A percentile compares a stretch with the other conserved stretches of the same genome.
Conservation (phyloP, 768 basidiomycete species). For the Tylopilus rubrobrunneus region DNA sequence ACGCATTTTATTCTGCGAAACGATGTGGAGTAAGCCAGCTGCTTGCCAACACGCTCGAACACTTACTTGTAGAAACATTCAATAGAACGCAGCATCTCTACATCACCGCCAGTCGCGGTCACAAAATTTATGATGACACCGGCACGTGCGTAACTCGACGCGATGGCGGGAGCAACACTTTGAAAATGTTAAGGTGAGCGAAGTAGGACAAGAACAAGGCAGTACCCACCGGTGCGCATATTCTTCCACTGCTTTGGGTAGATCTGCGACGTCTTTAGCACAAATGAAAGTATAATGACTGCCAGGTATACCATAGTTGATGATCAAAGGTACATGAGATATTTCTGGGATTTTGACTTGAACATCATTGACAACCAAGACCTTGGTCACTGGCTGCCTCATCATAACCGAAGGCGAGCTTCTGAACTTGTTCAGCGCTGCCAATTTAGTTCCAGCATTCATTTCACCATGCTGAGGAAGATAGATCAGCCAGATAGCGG, state of each 20-base stretch:
- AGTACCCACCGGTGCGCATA: slow-evolving; percentile 82
- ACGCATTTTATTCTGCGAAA: slow-evolving; percentile 80
- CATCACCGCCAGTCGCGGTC: slow-evolving; percentile 95
- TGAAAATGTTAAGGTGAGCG: slow-evolving; percentile 6
- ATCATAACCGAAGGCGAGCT: slow-evolving; percentile 50
- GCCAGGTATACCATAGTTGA: slow-evolving; percentile 77
- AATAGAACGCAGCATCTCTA: slow-evolving; percentile 97
- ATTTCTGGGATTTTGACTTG: slow-evolving; percentile 89
- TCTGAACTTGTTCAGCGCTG: slow-evolving; percentile 83
- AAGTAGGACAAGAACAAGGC: background rate
- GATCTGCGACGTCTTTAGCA: slow-evolving; percentile 45
- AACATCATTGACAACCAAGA: slow-evolving; percentile 91
- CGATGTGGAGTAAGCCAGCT: slow-evolving; percentile 13
- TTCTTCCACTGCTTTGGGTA: slow-evolving; percentile 94
- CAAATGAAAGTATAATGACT: background rate
- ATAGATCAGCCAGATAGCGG: slow-evolving; percentile 9
- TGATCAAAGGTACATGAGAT: slow-evolving; percentile 84
- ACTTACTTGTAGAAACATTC: slow-evolving; percentile 96
- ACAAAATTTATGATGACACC: slow-evolving; percentile 97
- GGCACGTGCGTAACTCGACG: slow-evolving; percentile 77
- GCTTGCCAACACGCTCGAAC: slow-evolving; percentile 7
- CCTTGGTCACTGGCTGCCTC: slow-evolving; percentile 64
- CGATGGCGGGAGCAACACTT: slow-evolving; percentile 84
- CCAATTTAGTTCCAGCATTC: slow-evolving; percentile 76
- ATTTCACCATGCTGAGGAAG: slow-evolving; percentile 81